phyloP scores from a whole-genome alignment of 495 filamentous ascomycete species.

The Aspergillus haitiensis region DNA sequence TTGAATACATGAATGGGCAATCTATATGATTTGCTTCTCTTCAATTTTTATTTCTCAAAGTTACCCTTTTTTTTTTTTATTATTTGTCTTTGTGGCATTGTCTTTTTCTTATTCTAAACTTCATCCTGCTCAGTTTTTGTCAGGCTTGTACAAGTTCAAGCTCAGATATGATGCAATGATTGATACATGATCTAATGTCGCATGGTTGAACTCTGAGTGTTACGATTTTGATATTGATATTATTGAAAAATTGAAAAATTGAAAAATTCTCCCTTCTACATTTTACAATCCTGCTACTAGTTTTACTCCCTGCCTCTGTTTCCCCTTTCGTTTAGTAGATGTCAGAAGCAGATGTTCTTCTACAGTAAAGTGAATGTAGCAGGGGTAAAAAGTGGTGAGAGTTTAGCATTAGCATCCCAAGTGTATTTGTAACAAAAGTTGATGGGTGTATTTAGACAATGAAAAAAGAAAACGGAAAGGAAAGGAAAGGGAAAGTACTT shows the following conservation, averaged over 20 bases:
- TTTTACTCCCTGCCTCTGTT: too few relatives aligned
- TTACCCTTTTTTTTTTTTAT: neutral
- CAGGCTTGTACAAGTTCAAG: neutral
- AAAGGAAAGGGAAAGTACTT: slow-evolving; percentile 1
- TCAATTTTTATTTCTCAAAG: slow-evolving; percentile 6
- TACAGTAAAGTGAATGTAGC: too few relatives aligned
- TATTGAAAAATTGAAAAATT: slow-evolving; percentile 1
- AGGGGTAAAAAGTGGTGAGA: neutral
- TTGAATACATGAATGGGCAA: neutral
- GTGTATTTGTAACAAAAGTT: too few relatives aligned
- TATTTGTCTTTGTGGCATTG: slow-evolving; percentile 10
- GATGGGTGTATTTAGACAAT: neutral
- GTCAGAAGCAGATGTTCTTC: too few relatives aligned
- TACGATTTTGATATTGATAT: slow-evolving; percentile 9
- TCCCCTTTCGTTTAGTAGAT: too few relatives aligned
- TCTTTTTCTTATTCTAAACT: slow-evolving; percentile 5
- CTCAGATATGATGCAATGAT: slow-evolving; percentile 16
- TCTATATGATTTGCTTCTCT: slow-evolving; percentile 9
- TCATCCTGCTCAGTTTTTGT: neutral
- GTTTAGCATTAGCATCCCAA: neutral
- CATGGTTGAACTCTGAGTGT: slow-evolving; percentile 17
- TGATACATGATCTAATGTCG: slow-evolving; percentile 17
- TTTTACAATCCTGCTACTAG: neutral
- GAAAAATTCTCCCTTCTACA: slow-evolving; percentile 8
- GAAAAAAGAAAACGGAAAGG: slow-evolving; percentile 10